A percentile compares a stretch with the other conserved stretches of the same genome.
Conservation (phyloP, 768 basidiomycete genomes). For the Cubamyces sp. region DNA sequence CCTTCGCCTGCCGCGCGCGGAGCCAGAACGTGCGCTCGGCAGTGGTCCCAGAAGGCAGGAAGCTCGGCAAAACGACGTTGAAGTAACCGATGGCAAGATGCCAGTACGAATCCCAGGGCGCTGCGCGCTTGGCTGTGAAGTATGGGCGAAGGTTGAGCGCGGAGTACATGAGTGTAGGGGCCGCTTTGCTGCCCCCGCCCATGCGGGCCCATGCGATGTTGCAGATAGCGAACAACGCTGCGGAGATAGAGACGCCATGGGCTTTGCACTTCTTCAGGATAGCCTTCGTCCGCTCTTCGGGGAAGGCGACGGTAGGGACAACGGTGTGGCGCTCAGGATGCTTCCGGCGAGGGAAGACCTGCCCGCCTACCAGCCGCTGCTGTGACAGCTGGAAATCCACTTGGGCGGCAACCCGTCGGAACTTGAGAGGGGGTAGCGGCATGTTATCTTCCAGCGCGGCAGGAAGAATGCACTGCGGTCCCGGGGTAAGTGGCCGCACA, state of each 20-base stretch:
- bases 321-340: slow-evolving; percentile 57
- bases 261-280: slow-evolving; percentile 74
- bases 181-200: slow-evolving; percentile 45
- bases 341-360: slow-evolving; percentile 61
- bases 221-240: slow-evolving; percentile 74
- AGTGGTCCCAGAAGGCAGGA: slow-evolving; percentile 51
- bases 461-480: slow-evolving; percentile 38
- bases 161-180: slow-evolving; percentile 83
- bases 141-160: slow-evolving; percentile 79
- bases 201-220: slow-evolving; percentile 74
- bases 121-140: slow-evolving; percentile 41
- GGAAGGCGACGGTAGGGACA: slow-evolving; percentile 69
- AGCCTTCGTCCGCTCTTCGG: slow-evolving; percentile 54
- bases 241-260: slow-evolving; percentile 73
- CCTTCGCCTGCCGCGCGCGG: slow-evolving; percentile 68
- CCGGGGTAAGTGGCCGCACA: slow-evolving; percentile 10
- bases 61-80: slow-evolving; percentile 78
- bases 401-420: slow-evolving; percentile 50
- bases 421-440: slow-evolving; percentile 41
- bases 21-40: slow-evolving; percentile 68
- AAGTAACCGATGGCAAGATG: slow-evolving; percentile 82
- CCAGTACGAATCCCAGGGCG: slow-evolving; percentile 70
- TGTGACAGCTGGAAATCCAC: slow-evolving; percentile 63
- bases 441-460: slow-evolving; percentile 50
- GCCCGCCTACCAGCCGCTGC: slow-evolving; percentile 68